Evolutionary conservation across 116 monocot genomes (phyloP), one percentile per base, ranked within the genome.

Genomic region (Zostera marina): DNA sequence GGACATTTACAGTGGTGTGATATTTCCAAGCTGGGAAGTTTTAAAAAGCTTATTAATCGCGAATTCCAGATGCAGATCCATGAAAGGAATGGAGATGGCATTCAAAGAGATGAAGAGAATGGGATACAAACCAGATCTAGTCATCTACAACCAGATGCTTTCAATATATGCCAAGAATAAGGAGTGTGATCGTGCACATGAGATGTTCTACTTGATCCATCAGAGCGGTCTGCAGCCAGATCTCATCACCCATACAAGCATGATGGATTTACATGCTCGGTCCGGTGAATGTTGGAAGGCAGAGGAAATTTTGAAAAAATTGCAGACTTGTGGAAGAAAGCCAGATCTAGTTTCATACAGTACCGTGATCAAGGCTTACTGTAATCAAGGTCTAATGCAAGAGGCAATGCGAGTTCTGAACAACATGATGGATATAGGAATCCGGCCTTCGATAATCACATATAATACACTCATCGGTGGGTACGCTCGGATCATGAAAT

Each of bases 311-410:
- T 67, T 98, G 21, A 81, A 70, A 58, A 68, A 70, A 26, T 47
- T 96, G 32, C 44, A 76, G 42, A 68, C 14, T 9, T 78, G 66
- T 9, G 70, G 72, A 11, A 19, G 67, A 44, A 70, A 80, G 49
- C 86, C 98, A 1, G 98, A 98, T 63, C 15, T 81, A 26, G 69
- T 90, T n/a, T 90, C 90, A 4, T 98, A 83, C 63, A 98, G 88
- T 66, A 98, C 98, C 9, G 90, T 98, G 19, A 90, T 98, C 60
- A 98, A 98, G 59, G 98, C 81, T 39, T 98, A 78, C 58, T 90
- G 91, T 70, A 83, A 73, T 66, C 78, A 86, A 69, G 83, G 91
- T 42, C 74, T 86, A 8, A 80, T 98, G 78, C 61, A 70, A 5
- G 98, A 98, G 56, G 98, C 86, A 3, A 54, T 90, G 52, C 76